phyloP scores from a whole-genome alignment of 1,284 basidiomycete species.

The Sphagnurus paluster region DNA sequence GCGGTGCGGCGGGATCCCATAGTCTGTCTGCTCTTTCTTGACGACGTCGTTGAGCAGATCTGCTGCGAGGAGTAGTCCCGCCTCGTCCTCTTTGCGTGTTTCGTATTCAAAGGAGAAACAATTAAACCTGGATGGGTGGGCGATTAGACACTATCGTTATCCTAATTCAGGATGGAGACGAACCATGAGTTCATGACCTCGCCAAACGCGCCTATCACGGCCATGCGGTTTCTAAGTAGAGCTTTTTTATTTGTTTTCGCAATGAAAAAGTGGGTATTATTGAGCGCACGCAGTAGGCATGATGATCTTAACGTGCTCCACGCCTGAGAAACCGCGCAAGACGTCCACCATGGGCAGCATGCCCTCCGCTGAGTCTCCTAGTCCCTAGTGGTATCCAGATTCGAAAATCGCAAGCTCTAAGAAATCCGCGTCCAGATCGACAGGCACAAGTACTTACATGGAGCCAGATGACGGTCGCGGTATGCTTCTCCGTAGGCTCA shows the following conservation, averaged over 20 bases:
- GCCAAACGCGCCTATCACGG: slow-evolving; percentile 18
- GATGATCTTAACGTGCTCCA: slow-evolving; percentile 30
- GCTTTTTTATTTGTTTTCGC: not conserved
- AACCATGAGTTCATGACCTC: slow-evolving; percentile 26
- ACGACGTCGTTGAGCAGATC: slow-evolving; percentile 26
- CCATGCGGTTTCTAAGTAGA: slow-evolving; percentile 15
- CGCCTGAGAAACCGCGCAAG: slow-evolving; percentile 17
- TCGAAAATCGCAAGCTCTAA: not conserved
- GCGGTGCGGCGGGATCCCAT: slow-evolving; percentile 25
- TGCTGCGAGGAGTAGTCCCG: slow-evolving; percentile 22
- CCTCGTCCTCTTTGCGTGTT: slow-evolving; percentile 29
- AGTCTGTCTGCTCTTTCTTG: slow-evolving; percentile 19
- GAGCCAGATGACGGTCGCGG: slow-evolving; percentile 29
- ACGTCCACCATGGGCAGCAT: slow-evolving; percentile 15
- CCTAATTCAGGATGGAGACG: not conserved
- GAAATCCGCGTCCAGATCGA: not conserved
- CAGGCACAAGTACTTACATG: slow-evolving; percentile 19
- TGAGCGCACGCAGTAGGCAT: slow-evolving; percentile 28
- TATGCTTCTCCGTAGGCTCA: slow-evolving; percentile 21
- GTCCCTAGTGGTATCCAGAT: slow-evolving; percentile 18
- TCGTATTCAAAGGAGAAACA: slow-evolving; percentile 26
- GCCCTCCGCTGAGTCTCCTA: slow-evolving; percentile 24
- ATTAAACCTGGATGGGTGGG: slow-evolving; percentile 30
- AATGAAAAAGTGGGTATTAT: not conserved
- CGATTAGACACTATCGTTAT: too few species aligned